phyloP scores from a whole-genome alignment of 192 early-diverging fungal species.

The Backusella circina region DNA sequence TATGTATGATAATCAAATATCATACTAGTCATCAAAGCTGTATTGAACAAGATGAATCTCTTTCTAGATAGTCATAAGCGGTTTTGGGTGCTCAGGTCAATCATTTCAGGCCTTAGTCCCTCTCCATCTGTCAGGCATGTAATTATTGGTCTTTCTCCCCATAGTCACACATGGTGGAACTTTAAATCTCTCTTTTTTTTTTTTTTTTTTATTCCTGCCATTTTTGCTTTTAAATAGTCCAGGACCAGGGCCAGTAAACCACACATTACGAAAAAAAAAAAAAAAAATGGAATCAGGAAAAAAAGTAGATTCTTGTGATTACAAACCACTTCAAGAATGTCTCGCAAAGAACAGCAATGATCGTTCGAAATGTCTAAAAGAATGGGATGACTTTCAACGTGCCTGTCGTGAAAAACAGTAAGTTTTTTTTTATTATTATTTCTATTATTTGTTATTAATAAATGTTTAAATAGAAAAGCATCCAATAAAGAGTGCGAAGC shows the following conservation, averaged over 20 bases:
- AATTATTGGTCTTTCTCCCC: background rate
- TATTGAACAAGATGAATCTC: too few relatives aligned
- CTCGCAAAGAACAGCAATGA: slow-evolving; percentile 54
- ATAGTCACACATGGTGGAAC: background rate
- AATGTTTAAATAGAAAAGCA: background rate
- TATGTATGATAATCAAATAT: too few relatives aligned
- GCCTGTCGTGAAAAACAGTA: slow-evolving; percentile 51
- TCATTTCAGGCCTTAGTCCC: too few relatives aligned
- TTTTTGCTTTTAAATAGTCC: background rate
- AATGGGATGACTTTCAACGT: slow-evolving; percentile 59
- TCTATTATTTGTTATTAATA: background rate
- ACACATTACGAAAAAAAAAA: background rate
- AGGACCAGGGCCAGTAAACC: background rate
- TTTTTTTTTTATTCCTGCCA: background rate
- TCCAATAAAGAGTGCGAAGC: background rate
- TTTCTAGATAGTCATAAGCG: too few relatives aligned
- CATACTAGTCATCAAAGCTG: too few relatives aligned
- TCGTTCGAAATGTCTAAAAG: slow-evolving; percentile 54
- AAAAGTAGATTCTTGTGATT: slow-evolving; percentile 42
- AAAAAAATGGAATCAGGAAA: slow-evolving; percentile 7
- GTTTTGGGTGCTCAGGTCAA: too few relatives aligned
- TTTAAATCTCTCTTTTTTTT: too few relatives aligned
- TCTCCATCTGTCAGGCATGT: too few relatives aligned
- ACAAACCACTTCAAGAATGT: slow-evolving; percentile 55
- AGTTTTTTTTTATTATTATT: background rate